Percentiles rank a stretch among this genome's conserved stretches.
Conservation (phyloP, 768 basidiomycete species). For the Gloeophyllum trabeum region DNA sequence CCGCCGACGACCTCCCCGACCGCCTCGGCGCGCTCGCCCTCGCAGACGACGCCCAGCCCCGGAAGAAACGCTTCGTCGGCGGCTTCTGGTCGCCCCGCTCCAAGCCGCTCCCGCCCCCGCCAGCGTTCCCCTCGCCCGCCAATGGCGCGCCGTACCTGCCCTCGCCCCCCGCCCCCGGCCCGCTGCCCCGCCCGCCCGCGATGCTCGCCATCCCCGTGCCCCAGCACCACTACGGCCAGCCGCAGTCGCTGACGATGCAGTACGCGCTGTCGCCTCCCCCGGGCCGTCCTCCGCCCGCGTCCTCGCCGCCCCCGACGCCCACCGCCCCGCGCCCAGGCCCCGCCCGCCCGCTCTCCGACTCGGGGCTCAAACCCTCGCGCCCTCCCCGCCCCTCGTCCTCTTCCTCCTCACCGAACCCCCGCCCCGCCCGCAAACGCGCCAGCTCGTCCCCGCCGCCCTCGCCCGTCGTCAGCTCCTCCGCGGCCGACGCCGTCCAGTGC, state of each 20-base stretch:
- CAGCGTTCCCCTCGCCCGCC: background rate
- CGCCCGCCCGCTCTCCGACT: conserved; percentile 23
- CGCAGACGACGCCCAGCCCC: conserved; percentile 9
- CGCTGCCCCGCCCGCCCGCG: conserved; percentile 16
- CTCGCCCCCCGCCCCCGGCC: conserved; percentile 10
- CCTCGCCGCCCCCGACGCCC: conserved; percentile 7
- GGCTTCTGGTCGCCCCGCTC: conserved; percentile 28
- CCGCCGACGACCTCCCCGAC: conserved; percentile 20
- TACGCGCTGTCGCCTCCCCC: conserved; percentile 15
- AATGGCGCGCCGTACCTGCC: conserved; percentile 1
- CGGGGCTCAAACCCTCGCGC: conserved; percentile 4
- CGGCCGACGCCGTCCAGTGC: conserved; percentile 33
- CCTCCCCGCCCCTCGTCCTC: conserved; percentile 6
- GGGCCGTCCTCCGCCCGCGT: conserved; percentile 1
- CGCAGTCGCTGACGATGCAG: conserved; percentile 25
- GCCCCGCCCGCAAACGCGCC: conserved; percentile 6
- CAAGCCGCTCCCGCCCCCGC: conserved; percentile 5
- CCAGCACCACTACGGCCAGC: conserved; percentile 9
- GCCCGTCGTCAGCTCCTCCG: conserved; percentile 11
- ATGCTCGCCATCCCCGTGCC: conserved; percentile 26
- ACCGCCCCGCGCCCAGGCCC: conserved; percentile 13
- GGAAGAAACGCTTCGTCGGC: conserved; percentile 28
- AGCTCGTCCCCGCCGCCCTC: conserved; percentile 12
- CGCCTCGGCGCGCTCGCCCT: conserved; percentile 22
- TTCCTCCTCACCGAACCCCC: conserved; percentile 3